Evolutionary conservation across 495 filamentous ascomycete genomes (phyloP).

Genomic region (Aspergillus wentii): DNA sequence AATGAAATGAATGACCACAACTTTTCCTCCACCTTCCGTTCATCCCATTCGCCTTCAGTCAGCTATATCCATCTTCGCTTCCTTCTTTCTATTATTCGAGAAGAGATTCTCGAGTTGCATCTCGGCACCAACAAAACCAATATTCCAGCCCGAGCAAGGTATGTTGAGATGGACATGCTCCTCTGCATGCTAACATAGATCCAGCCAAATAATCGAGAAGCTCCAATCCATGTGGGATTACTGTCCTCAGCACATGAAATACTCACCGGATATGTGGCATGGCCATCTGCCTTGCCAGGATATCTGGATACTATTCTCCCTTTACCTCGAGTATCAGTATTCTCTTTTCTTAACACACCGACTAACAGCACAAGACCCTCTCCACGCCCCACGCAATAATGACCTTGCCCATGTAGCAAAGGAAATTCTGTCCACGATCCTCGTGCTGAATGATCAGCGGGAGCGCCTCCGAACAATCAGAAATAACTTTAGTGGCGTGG

Average conservation of each 20-base stretch:
- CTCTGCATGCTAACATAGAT: neutral
- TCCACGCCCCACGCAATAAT: no score
- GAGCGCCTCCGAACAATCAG: conserved; percentile 4
- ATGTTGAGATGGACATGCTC: no score
- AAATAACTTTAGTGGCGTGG: conserved; percentile 4
- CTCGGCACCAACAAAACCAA: conserved; percentile 16
- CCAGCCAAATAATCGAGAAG: neutral
- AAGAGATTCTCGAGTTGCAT: conserved; percentile 48
- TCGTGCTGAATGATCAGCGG: conserved; percentile 7
- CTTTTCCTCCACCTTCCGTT: conserved; percentile 18
- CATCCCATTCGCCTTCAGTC: conserved; percentile 42
- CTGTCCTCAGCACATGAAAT: conserved; percentile 7
- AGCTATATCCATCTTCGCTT: conserved; percentile 37
- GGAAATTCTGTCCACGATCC: conserved; percentile 4
- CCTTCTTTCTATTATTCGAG: conserved; percentile 33
- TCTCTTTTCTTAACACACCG: conserved; percentile 6
- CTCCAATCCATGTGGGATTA: conserved; percentile 4
- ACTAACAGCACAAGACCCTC: neutral
- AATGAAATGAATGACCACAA: conserved; percentile 30
- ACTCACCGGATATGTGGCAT: conserved; percentile 8
- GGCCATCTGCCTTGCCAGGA: neutral
- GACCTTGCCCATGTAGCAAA: conserved; percentile 1
- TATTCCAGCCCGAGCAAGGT: conserved; percentile 1
- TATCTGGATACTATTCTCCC: neutral
- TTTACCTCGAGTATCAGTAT: conserved; percentile 6